Conservation (phyloP, 1,284 basidiomycete genomes). For the Cystobasidium sp. region DNA sequence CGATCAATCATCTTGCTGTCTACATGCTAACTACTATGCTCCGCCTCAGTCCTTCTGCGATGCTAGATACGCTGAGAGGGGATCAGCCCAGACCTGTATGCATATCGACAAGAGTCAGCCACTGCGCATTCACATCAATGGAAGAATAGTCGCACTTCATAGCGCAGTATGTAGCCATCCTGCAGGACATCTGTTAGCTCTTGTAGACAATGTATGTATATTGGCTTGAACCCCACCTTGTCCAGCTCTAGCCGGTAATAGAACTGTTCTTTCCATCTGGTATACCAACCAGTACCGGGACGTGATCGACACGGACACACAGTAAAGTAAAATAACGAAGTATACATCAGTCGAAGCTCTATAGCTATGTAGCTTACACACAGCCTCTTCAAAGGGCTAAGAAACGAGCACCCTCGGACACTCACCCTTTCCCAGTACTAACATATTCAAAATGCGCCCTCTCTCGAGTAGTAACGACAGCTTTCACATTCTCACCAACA, state of each 20-base stretch:
- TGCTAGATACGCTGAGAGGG: conserved; percentile 20
- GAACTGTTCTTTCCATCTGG: conserved; percentile 17
- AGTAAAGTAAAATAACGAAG: too few relatives aligned
- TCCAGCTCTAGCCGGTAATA: conserved; percentile 18
- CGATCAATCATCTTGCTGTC: too few relatives aligned
- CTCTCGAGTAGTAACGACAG: conserved; percentile 17
- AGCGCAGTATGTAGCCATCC: conserved; percentile 5
- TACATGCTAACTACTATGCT: neutral
- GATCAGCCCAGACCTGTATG: conserved; percentile 30
- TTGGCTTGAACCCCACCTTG: neutral
- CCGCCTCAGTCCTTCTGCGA: neutral
- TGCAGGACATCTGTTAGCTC: neutral
- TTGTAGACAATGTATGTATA: neutral
- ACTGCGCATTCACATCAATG: too few relatives aligned
- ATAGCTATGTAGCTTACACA: neutral
- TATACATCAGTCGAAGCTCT: neutral
- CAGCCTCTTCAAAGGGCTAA: too few relatives aligned
- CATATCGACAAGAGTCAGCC: neutral
- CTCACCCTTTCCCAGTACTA: conserved; percentile 16
- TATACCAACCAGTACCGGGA: too few relatives aligned
- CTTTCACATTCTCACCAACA: neutral
- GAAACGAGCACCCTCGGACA: neutral
- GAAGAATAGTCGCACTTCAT: neutral
- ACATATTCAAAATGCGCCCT: conserved; percentile 19
- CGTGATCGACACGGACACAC: neutral